Evolutionary conservation across 2,329 filamentous ascomycete species (phyloP), one percentile per base, ranked within the genome.

Genomic region (Parasarocladium wereldwijsianum): DNA sequence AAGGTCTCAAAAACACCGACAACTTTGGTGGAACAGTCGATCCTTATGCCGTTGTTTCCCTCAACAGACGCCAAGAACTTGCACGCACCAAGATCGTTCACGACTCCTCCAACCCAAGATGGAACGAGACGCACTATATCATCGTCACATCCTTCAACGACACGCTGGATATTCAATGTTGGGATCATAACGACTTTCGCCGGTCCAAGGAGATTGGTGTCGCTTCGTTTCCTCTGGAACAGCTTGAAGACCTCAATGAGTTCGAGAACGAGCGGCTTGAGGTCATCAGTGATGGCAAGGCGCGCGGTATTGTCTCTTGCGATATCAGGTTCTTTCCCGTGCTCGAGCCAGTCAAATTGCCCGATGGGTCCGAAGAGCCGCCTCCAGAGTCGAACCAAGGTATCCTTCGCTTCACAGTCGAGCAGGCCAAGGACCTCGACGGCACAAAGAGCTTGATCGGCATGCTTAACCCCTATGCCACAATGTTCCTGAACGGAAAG

Each of bases 251-350:
- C 31, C 59, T 85, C 13, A 58, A 70, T 14, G 78, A 84, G 29
- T 73, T 84, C 39, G 86, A 94, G 48, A 92, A 92, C 43, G 63
- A 93, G 44, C 72, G 77, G 7, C 60, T 98, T 3, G 87, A 93
- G 44, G 71, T 98, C 32, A 70, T 83, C 46, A 71, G 76, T 16
- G 85, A 82, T 42, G 90, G 87, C 39, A 85, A 92, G 49, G 62
- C 78, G 16, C 78, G 86, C 29, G 90, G 90, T 51, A 59, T 81
- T 6, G 50, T 98, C 9, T 72, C 77, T 32, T 75, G 74, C 32
- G 90, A 96, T 48, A 60, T 98, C 39, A 79, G 83, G 32, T 98
- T 94, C 66, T 98, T 96, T 70, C 90, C 90, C 1, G 83, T 98
- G 11, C 60, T 96, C 8, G 74, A 84, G 47, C 66, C 73, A 8